phyloP scores from a whole-genome alignment of 257 asterid genomes.

The Nicotiana knightiana region DNA sequence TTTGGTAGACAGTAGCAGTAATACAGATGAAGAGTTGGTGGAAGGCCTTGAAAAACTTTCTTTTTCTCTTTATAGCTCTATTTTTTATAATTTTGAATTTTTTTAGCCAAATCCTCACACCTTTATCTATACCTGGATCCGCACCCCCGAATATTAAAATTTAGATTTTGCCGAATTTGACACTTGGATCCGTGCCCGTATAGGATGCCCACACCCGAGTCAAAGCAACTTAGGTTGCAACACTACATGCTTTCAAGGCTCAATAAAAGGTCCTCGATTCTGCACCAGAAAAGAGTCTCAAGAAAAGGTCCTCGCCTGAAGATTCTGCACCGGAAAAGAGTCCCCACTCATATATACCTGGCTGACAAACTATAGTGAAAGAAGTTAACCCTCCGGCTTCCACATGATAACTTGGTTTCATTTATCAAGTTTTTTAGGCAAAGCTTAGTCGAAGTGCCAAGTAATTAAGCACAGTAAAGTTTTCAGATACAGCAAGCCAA shows the following conservation, averaged over 20 bases:
- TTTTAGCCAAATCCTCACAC: too few species aligned
- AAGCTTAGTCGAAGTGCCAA: not conserved
- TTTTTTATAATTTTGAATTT: too few species aligned
- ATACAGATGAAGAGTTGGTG: too few species aligned
- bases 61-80: too few species aligned
- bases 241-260: constrained; percentile 23
- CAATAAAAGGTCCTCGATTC: constrained; percentile 22
- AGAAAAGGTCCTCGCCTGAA: constrained; percentile 22
- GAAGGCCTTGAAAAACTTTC: too few species aligned
- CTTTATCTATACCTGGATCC: too few species aligned
- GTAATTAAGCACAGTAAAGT: not conserved
- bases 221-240: constrained; percentile 1
- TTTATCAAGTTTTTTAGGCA: not conserved
- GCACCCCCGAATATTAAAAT: too few species aligned
- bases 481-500: not conserved
- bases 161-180: too few species aligned
- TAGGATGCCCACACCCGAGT: too few species aligned
- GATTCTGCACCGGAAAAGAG: constrained; percentile 20
- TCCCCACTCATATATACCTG: constrained; percentile 29
- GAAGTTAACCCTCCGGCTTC: not conserved
- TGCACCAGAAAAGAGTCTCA: constrained; percentile 24
- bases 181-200: too few species aligned
- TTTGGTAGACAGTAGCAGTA: too few species aligned
- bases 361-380: constrained; percentile 9
- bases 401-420: constrained; percentile 13